phyloP scores from a whole-genome alignment of 2,329 filamentous ascomycete species.

The Pseudopithomyces maydicus region DNA sequence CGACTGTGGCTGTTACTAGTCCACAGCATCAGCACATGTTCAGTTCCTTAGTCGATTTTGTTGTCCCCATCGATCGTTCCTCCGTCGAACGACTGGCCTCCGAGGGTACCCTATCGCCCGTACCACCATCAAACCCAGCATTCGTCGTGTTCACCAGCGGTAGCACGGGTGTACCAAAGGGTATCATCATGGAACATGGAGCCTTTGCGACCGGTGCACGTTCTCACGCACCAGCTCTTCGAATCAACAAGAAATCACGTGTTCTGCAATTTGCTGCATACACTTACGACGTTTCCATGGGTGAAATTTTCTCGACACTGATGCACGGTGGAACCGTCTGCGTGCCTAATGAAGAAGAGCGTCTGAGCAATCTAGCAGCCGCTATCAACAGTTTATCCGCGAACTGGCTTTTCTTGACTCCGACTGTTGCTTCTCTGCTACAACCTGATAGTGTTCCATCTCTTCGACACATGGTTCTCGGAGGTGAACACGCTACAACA shows the following conservation, averaged over 20 bases:
- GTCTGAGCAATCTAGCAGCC: slow-evolving; percentile 54
- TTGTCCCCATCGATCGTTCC: background rate
- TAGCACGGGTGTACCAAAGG: slow-evolving; percentile 59
- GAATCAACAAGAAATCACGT: background rate
- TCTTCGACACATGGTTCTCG: slow-evolving; percentile 46
- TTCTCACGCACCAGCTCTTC: background rate
- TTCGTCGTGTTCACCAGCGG: slow-evolving; percentile 61
- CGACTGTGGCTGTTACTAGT: background rate
- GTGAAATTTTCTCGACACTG: slow-evolving; percentile 57
- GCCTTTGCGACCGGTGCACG: background rate
- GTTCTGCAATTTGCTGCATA: slow-evolving; percentile 39
- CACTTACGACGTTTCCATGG: slow-evolving; percentile 57
- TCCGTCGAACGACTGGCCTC: background rate
- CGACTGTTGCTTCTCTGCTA: slow-evolving; percentile 57
- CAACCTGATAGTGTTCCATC: slow-evolving; percentile 48
- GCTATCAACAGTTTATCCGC: slow-evolving; percentile 27
- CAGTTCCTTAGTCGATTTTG: background rate
- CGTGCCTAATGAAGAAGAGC: slow-evolving; percentile 58
- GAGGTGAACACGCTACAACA: slow-evolving; percentile 44
- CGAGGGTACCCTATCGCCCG: background rate
- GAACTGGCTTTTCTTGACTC: slow-evolving; percentile 54
- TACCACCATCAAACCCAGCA: background rate
- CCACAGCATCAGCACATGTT: background rate
- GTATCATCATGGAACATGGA: slow-evolving; percentile 44
- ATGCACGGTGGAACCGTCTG: slow-evolving; percentile 54